Conservation (phyloP, 2,329 filamentous ascomycete species). For the Beauveria asiatica region DNA sequence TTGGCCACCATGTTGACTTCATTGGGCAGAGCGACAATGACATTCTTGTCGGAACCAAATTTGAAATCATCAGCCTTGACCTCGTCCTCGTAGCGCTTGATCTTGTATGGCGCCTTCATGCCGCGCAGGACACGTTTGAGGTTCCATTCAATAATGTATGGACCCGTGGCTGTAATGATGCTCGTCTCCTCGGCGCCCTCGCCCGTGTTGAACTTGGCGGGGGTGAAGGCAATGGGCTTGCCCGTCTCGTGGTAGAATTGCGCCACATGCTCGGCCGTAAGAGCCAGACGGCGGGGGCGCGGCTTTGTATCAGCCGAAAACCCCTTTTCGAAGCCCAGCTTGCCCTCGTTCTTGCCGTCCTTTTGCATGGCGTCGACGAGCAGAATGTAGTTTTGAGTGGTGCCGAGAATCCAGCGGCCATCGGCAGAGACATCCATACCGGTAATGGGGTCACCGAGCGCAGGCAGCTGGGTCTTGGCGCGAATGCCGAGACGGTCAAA, state of each 20-base stretch:
- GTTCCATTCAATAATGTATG: constrained; percentile 95
- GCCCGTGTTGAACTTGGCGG: constrained; percentile 89
- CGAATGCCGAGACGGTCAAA: constrained; percentile 96
- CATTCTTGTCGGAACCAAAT: constrained; percentile 93
- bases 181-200: constrained; percentile 75
- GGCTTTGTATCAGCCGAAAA: constrained; percentile 93
- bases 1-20: constrained; percentile 97
- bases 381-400: constrained; percentile 87
- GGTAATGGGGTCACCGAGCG: constrained; percentile 88
- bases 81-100: constrained; percentile 91
- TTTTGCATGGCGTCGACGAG: constrained; percentile 89
- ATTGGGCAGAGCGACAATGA: constrained; percentile 93
- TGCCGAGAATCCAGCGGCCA: constrained; percentile 90
- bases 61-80: constrained; percentile 99
- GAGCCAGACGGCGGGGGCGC: constrained; percentile 78
- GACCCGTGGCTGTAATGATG: constrained; percentile 92
- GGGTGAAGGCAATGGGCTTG: constrained; percentile 75
- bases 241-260: constrained; percentile 97
- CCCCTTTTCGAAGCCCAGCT: constrained; percentile 91
- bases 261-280: constrained; percentile 86
- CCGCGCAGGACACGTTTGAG: constrained; percentile 80
- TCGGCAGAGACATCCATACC: constrained; percentile 93
- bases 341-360: constrained; percentile 90
- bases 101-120: constrained; percentile 81
- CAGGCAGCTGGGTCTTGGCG: constrained; percentile 93